phyloP scores from a whole-genome alignment of 495 filamentous ascomycete species.

The Daldinia decipiens region DNA sequence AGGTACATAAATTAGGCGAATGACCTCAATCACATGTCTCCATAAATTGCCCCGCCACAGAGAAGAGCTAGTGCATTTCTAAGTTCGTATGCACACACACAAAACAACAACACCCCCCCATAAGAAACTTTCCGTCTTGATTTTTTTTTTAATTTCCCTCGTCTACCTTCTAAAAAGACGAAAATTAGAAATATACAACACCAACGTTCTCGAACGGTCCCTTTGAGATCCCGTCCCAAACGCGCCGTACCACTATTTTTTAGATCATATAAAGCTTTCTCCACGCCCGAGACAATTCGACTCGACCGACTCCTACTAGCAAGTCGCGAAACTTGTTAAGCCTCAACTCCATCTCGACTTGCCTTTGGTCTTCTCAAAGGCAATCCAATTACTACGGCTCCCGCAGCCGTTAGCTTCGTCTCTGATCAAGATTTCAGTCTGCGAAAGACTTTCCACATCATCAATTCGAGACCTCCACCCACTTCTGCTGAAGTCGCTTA shows the following conservation, averaged over 20 bases:
- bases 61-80: conserved; percentile 26
- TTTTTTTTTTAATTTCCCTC: conserved; percentile 15
- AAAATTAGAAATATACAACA: neutral
- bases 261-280: neutral
- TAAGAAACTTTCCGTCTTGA: conserved; percentile 28
- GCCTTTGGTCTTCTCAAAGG: conserved; percentile 81
- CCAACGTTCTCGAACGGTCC: neutral
- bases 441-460: conserved; percentile 72
- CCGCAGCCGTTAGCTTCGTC: conserved; percentile 68
- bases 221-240: neutral
- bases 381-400: conserved; percentile 74
- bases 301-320: conserved; percentile 14
- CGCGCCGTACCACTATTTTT: neutral
- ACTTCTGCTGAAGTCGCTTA: conserved; percentile 62
- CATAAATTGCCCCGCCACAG: conserved; percentile 41
- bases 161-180: neutral
- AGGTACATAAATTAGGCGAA: conserved; percentile 15
- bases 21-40: conserved; percentile 44
- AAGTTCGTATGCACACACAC: conserved; percentile 26
- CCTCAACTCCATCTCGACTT: conserved; percentile 38
- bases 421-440: conserved; percentile 83
- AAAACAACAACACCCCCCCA: conserved; percentile 28
- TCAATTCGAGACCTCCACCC: conserved; percentile 65
- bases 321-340: conserved; percentile 24
- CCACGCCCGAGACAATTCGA: conserved; percentile 5